Evolutionary conservation across 140 eudicot genomes (phyloP), one percentile per base, ranked within the genome.

Genomic region (Bidens hawaiensis): DNA sequence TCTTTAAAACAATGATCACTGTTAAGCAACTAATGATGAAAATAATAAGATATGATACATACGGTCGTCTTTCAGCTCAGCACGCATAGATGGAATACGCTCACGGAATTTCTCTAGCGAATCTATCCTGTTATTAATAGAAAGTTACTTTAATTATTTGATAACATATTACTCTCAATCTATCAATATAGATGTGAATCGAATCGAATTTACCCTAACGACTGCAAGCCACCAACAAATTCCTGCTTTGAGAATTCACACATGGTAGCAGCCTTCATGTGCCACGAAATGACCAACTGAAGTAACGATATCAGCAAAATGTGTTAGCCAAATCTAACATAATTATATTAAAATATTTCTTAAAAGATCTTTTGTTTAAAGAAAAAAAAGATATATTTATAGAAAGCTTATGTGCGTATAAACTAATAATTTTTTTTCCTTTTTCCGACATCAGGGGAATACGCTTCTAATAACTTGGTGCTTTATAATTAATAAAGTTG

Each of bases 201-300:
- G 25, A 67, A 56, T 23, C 43, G 64, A 28, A 80, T 50, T 42
- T 74, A 83, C 99, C 96, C 99, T 41, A 93, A 84, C 45, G 96
- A 72, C 60, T 88, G 99, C 74, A 93, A 83, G 64, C 99, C 99
- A 50, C 89, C 86, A 70, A 93, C 73, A 71, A 93, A 93, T 77
- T 93, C 99, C 76, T 93, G 95, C 82, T 88, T 93, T 13, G 99
- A 85, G 62, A 82, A 93, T 70, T 93, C 99, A 74, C 99, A 93
- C 96, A 93, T 93, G 34, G 99, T 93, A 30, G 99, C 96, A 74
- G 99, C 99, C 73, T 85, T 93, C 99, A 93, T 88, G 73, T 93
- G 95, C 99, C 99, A 93, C 17, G 99, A 93, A 59, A 93, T 71
- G 47, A 88, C 99, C 74, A 93, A 79, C 99, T 93, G 79, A 65